Conservation (phyloP, 805 yeast genomes). For the Yarrowia sp. region DNA sequence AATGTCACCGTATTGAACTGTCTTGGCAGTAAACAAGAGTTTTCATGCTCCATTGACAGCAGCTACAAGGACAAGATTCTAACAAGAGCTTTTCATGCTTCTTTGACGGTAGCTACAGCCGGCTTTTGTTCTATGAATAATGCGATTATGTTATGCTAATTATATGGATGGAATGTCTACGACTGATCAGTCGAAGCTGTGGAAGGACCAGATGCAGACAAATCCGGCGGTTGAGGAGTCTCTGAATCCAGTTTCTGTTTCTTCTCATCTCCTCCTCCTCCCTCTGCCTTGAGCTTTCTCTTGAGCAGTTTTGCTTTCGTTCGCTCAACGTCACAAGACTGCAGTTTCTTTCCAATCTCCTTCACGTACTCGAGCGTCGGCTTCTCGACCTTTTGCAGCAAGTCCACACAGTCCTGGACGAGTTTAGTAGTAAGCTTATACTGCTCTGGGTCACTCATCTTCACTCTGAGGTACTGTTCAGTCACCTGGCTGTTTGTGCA, state of each 20-base stretch:
- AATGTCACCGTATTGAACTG: too few species aligned
- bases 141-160: too few species aligned
- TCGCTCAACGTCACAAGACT: slow-evolving; percentile 31
- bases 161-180: too few species aligned
- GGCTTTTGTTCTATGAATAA: too few species aligned
- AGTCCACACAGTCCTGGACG: slow-evolving; percentile 35
- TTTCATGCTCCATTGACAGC: too few species aligned
- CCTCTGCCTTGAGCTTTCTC: slow-evolving; percentile 9
- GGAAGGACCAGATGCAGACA: neutral
- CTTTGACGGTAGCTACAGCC: too few species aligned
- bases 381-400: slow-evolving; percentile 30
- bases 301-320: slow-evolving; percentile 2
- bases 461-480: slow-evolving; percentile 63
- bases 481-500: slow-evolving; percentile 62
- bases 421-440: slow-evolving; percentile 29
- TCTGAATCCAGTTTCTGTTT: slow-evolving; percentile 17
- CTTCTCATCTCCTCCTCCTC: neutral
- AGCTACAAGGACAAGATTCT: too few species aligned
- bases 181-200: neutral
- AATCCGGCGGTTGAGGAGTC: neutral
- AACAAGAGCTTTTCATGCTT: too few species aligned
- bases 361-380: slow-evolving; percentile 39
- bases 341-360: slow-evolving; percentile 40
- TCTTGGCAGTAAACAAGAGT: too few species aligned
- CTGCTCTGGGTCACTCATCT: slow-evolving; percentile 45